Base-by-base conservation (phyloP, 2,329 filamentous ascomycete genomes). In the Tolypocladium cylindrosporum region DNA sequence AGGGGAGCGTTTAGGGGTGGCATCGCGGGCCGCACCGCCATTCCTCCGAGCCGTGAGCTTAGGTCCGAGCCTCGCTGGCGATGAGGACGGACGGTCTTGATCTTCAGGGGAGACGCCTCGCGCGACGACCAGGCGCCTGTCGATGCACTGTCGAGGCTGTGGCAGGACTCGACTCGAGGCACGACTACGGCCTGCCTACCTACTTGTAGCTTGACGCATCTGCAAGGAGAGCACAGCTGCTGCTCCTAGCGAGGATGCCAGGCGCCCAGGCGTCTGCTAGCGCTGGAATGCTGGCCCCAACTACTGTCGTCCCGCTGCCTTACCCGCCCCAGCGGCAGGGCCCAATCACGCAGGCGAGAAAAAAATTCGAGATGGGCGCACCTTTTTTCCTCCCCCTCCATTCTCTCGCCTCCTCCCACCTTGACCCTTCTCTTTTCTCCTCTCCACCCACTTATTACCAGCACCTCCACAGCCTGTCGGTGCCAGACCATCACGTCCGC, bases 291-390 rank as follows among this genome's bases (percentile, higher is more conserved):
- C 43, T 34, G 43, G 24, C 5, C 42, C 45, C 9, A 8, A 8
- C 13, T 27, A 24, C 24, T 48, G 45, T 31, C 45, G 37, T 42
- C 48, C 48, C 55, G 45, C 55, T 51, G 55, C 19, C 13, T 36
- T 31, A 16, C 43, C 43, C 7, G 43, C 43, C 50, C 31, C 39
- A 27, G 39, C 53, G 34, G 14, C 62, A 61, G 48, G 48, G 31
- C 66, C 71, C 72, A 74, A 74, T 74, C 71, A 74, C 65, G 70
- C 63, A 61, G 60, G 57, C 63, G 62, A 65, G 65, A 71, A 72
- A 74, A 73, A 74, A 73, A 68, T 72, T 67, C 69, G 63, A 57
- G 57, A 56, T 57, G 61, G 61, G 19, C 61, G 58, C 61, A 61
- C 62, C 61, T 61, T 62, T 62, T 60, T 58, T 62, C 65, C 63